A percentile compares a stretch with the other conserved stretches of the same genome.
These are phyloP conservation scores for Agaricus bisporus DNA, from an alignment of 768 basidiomycete genomes.

Conservation along the genomic window DNA sequence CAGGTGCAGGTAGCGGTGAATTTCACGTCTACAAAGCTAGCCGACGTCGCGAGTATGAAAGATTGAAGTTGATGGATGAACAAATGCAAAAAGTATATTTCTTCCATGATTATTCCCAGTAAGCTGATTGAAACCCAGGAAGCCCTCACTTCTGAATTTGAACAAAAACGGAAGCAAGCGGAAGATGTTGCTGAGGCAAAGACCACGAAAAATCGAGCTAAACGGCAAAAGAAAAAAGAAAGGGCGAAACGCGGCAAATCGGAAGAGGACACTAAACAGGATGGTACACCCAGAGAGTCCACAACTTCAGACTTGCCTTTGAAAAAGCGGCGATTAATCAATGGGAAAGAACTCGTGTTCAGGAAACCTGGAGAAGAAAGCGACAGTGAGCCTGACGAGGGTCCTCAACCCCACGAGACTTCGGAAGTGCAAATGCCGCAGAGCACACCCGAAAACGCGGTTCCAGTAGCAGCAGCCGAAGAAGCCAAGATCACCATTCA, in stretches of 20 bases:
- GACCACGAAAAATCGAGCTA: slow-evolving; percentile 93
- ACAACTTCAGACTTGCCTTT: slow-evolving; percentile 29
- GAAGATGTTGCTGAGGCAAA: slow-evolving; percentile 75
- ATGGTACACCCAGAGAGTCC: slow-evolving; percentile 17
- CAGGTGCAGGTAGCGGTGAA: slow-evolving; percentile 95
- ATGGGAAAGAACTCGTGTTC: slow-evolving; percentile 63
- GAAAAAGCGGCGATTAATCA: slow-evolving; percentile 80
- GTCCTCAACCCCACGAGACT: neutral
- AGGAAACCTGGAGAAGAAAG: slow-evolving; percentile 38
- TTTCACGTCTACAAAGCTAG: slow-evolving; percentile 99
- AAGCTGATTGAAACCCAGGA: slow-evolving; percentile 43
- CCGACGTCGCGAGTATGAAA: slow-evolving; percentile 90
- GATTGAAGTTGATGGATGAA: slow-evolving; percentile 88
- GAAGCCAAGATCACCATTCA: slow-evolving; percentile 24
- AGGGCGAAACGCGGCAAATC: slow-evolving; percentile 39
- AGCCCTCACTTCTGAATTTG: slow-evolving; percentile 65
- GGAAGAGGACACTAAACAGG: slow-evolving; percentile 12
- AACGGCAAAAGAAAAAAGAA: slow-evolving; percentile 89
- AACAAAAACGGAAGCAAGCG: slow-evolving; percentile 62
- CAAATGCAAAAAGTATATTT: slow-evolving; percentile 61
- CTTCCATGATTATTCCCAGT: neutral
- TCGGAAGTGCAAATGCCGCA: slow-evolving; percentile 1
- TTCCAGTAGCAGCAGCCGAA: slow-evolving; percentile 9
- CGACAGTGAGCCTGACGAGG: slow-evolving; percentile 27
- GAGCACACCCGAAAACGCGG: neutral